A percentile compares a stretch with the other conserved stretches of the same genome.
Evolutionary conservation across 306 rosid genomes (phyloP).

Genomic region (Amphicarpaea edgeworthii): DNA sequence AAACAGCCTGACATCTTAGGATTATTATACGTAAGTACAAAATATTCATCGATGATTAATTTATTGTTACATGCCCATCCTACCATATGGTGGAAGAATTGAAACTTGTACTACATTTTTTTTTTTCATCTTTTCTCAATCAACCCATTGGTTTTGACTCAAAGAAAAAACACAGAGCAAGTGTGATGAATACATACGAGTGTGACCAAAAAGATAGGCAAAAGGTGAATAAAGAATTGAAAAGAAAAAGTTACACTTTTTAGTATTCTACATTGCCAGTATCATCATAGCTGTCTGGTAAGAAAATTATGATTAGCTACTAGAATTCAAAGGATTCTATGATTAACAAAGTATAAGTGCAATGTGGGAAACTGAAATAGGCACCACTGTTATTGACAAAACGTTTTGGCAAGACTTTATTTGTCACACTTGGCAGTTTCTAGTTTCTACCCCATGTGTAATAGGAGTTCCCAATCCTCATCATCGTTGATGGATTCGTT

Average conservation of each 20-base stretch:
- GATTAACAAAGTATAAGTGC: constrained; percentile 41
- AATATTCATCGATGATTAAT: too few relatives aligned
- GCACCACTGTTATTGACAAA: constrained; percentile 10
- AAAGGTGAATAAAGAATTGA: neutral
- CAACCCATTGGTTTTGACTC: too few relatives aligned
- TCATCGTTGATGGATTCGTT: constrained; percentile 33
- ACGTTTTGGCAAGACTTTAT: neutral
- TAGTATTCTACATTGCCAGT: constrained; percentile 24
- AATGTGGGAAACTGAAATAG: constrained; percentile 19
- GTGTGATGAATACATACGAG: too few relatives aligned
- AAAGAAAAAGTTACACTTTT: constrained; percentile 1
- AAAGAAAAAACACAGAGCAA: too few relatives aligned
- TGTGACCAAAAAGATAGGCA: too few relatives aligned
- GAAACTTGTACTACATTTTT: too few relatives aligned
- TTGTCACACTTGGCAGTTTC: neutral
- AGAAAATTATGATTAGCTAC: constrained; percentile 32
- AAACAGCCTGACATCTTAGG: too few relatives aligned
- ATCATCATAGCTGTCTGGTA: constrained; percentile 46
- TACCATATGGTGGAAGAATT: too few relatives aligned
- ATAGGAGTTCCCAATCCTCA: constrained; percentile 1
- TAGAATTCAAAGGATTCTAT: constrained; percentile 53
- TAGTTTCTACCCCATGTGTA: constrained; percentile 34
- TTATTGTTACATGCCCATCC: too few relatives aligned
- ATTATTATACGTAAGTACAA: too few relatives aligned
- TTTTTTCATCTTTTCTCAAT: too few relatives aligned